Conservation (phyloP, 1,284 basidiomycete genomes). For the Quambalaria eucalypti region DNA sequence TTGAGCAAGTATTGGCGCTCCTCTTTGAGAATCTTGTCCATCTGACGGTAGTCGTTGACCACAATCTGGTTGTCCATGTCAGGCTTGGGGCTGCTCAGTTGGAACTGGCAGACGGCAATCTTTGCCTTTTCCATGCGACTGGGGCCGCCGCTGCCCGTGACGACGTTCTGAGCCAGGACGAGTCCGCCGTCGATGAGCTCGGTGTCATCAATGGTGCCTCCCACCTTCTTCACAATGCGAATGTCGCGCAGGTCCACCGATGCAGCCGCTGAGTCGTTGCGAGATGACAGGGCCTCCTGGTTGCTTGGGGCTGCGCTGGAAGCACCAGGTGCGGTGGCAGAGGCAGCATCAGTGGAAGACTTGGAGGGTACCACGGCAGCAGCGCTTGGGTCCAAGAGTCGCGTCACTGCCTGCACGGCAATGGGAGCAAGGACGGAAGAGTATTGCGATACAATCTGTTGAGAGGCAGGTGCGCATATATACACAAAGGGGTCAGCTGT, state of each 20-base stretch:
- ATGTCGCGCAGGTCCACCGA: slow-evolving; percentile 87
- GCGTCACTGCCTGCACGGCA: slow-evolving; percentile 78
- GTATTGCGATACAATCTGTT: slow-evolving; percentile 90
- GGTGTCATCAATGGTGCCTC: slow-evolving; percentile 98
- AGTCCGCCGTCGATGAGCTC: slow-evolving; percentile 84
- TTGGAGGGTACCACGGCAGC: slow-evolving; percentile 6
- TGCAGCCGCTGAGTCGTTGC: slow-evolving; percentile 14
- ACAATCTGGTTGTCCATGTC: slow-evolving; percentile 99
- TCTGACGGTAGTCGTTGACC: slow-evolving; percentile 98
- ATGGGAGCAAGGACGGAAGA: slow-evolving; percentile 94
- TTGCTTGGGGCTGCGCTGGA: neutral
- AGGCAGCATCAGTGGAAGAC: slow-evolving; percentile 8
- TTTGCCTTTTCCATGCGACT: slow-evolving; percentile 96
- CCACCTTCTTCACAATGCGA: slow-evolving; percentile 94
- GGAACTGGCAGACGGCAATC: slow-evolving; percentile 97
- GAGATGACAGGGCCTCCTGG: neutral
- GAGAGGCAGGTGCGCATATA: neutral
- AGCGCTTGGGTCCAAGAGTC: slow-evolving; percentile 24
- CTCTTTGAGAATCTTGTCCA: slow-evolving; percentile 99
- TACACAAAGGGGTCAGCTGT: neutral
- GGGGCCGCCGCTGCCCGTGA: slow-evolving; percentile 80
- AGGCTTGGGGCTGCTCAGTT: slow-evolving; percentile 92
- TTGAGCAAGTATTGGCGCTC: slow-evolving; percentile 96
- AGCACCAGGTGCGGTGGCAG: slow-evolving; percentile 7
- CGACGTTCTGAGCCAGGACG: slow-evolving; percentile 89